Evolutionary conservation across 2,329 filamentous ascomycete genomes (phyloP), one percentile per base, ranked within the genome.

Genomic region (Stromatinia cepivora): DNA sequence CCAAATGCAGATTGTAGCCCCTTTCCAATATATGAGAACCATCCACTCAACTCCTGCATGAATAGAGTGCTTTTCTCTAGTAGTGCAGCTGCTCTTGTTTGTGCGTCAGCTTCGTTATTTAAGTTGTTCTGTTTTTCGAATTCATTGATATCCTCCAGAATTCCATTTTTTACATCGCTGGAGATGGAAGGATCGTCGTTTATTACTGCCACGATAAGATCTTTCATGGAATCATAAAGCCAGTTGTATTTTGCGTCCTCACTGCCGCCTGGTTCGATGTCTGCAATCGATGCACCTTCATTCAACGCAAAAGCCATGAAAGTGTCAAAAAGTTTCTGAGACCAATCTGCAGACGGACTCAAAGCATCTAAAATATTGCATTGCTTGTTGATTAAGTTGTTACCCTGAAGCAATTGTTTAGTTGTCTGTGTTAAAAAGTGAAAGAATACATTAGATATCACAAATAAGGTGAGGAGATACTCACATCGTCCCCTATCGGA

Each of bases 11-110:
- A 7, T n/a, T 34, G 31, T 39, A 57, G 22, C 22, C 54, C 54
- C 31, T 57, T 57, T 57, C 31, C 54, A 57, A 57, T 57, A 8
- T 57, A 57, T 9, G 54, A 57, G 13, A 57, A 57, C 54, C 54
- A 57, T 57, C 31, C 31, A 20, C 31, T 8, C 10, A 57, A 57
- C 36, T 57, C 54, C 13, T 34, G 34, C 31, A 57, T 36, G 20
- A 57, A 57, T 39, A 36, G 4, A 11, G 54, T 36, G 11, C 54
- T 57, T 57, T 57, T 57, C 54, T 57, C 54, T 11, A 57, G 11
- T 57, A 57, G 11, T 39, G 54, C 54, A 39, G 54, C 54, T 34
- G 54, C 54, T 39, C 54, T 57, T 36, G 31, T 57, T 31, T 34
- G 1, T 6, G 28, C 28, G 20, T 57, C 54, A 15, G 54, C 54